Percentiles rank a stretch among this genome's conserved stretches.
Conservation (phyloP, 2,329 filamentous ascomycete species). For the Microcyclospora tardicrescens region DNA sequence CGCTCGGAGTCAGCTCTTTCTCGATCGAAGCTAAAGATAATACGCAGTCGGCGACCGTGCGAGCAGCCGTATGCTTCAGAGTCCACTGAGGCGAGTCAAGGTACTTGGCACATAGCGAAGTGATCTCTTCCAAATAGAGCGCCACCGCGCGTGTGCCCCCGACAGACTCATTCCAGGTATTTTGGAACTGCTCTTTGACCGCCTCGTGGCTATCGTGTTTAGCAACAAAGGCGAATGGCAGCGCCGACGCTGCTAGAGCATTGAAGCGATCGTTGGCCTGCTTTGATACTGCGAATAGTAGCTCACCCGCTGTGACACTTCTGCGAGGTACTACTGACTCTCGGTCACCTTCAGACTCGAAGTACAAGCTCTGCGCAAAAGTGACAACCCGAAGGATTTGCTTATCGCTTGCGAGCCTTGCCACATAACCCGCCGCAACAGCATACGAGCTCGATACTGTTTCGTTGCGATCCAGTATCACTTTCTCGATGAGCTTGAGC, state of each 20-base stretch:
- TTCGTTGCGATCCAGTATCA: slow-evolving; percentile 82
- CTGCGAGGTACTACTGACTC: slow-evolving; percentile 17
- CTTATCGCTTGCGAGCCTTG: slow-evolving; percentile 50
- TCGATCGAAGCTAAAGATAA: slow-evolving; percentile 42
- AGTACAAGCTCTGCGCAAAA: slow-evolving; percentile 58
- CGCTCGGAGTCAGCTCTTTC: slow-evolving; percentile 41
- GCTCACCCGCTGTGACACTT: slow-evolving; percentile 66
- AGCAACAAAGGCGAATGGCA: slow-evolving; percentile 80
- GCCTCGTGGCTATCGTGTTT: slow-evolving; percentile 76
- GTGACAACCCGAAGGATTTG: slow-evolving; percentile 42
- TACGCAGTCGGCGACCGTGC: slow-evolving; percentile 63
- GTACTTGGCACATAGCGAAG: slow-evolving; percentile 50
- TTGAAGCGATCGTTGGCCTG: slow-evolving; percentile 81
- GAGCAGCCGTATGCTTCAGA: slow-evolving; percentile 75
- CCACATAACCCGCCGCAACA: slow-evolving; percentile 70
- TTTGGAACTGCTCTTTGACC: slow-evolving; percentile 64
- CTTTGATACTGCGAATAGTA: slow-evolving; percentile 72
- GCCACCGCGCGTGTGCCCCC: slow-evolving; percentile 70
- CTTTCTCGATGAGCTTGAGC: slow-evolving; percentile 63
- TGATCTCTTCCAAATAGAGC: slow-evolving; percentile 75
- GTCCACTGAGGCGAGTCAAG: slow-evolving; percentile 77
- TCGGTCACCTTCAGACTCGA: slow-evolving; percentile 64
- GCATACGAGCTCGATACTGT: slow-evolving; percentile 87
- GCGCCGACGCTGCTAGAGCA: slow-evolving; percentile 55
- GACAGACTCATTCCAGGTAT: slow-evolving; percentile 84